Evolutionary conservation across 1,284 basidiomycete species (phyloP), one percentile per base, ranked within the genome.

Genomic region (Inonotus obliquus): DNA sequence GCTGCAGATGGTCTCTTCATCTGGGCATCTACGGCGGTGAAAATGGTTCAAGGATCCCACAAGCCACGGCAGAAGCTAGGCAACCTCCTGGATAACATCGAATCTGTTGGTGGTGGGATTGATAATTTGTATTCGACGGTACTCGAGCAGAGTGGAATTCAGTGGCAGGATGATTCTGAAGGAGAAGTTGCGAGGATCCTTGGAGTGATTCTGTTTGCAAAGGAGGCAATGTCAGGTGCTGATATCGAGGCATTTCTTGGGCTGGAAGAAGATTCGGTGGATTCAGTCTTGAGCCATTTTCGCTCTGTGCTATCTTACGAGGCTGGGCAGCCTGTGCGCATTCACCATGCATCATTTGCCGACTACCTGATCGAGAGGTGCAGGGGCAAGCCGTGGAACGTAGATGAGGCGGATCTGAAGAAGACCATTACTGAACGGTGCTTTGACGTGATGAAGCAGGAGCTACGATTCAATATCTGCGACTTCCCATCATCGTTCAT

Each of bases 1-100:
- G 41, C 17, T 4, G 44, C 57, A 32, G 25, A 48, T n/a, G 57
- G 57, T 10, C 38, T 59, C 9, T 59, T 59, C 41, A 48, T 51
- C 1, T 59, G 57, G 57, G 47, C 47, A 9, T 48, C 29, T 1
- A 59, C 57, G 2, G 57, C 47, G 2, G 57, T 59, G 5, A 37
- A 53, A 14, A 52, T 59, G 29, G 45, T 59, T 2, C 14, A 6
- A 4, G 27, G 35, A 2, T 14, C 11, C 17, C 7, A n/a, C 19
- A n/a, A 44, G 13, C 41, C 11, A 11, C 11, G 10, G 17, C 7
- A 21, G 41, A 44, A 44, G n/a, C 41, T 44, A 9, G 17, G 17
- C 2, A 7, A 9, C 7, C 41, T 44, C 4, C 41, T 44, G 10
- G 1, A n/a, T 17, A n/a, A 44, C 17, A 21, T 44, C 6, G 1